Percentiles rank a stretch among this genome's conserved stretches.
phyloP scores from a whole-genome alignment of 495 filamentous ascomycete genomes.

The Penicillium psychrofluorescens region DNA sequence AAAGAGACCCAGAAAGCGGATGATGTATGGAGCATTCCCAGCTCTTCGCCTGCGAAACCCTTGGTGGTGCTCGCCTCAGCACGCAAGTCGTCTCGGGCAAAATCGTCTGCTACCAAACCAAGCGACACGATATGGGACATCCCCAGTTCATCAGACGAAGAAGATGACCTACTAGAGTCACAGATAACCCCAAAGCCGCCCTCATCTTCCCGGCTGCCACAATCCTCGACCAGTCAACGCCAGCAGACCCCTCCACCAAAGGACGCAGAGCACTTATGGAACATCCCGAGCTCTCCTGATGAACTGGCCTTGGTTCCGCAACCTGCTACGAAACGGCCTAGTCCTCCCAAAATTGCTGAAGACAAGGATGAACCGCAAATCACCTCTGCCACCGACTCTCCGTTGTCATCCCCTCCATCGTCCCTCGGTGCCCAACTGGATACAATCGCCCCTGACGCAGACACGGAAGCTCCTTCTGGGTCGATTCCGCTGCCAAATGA shows the following conservation, averaged over 20 bases:
- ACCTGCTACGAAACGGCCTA: constrained; percentile 2
- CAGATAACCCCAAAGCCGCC: too few relatives aligned
- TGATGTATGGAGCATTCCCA: constrained; percentile 15
- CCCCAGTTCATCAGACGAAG: too few relatives aligned
- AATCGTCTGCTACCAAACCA: too few relatives aligned
- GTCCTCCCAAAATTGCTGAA: too few relatives aligned
- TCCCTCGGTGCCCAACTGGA: constrained; percentile 11
- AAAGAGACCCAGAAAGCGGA: not conserved
- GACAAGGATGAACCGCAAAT: not conserved
- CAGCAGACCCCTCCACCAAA: not conserved
- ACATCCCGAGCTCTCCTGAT: constrained; percentile 14
- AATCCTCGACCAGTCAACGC: too few relatives aligned
- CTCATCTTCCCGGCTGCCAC: too few relatives aligned
- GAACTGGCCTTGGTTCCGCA: constrained; percentile 19
- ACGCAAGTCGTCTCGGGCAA: too few relatives aligned
- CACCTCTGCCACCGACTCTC: constrained; percentile 23
- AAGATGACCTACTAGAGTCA: too few relatives aligned
- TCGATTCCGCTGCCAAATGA: not conserved
- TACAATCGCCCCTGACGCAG: constrained; percentile 1
- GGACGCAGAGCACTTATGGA: not conserved
- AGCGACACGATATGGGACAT: too few relatives aligned
- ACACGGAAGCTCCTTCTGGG: not conserved
- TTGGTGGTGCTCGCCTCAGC: too few relatives aligned
- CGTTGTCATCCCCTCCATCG: constrained; percentile 37
- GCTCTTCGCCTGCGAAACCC: constrained; percentile 15